Percentiles rank a stretch among this genome's conserved stretches.
Conservation (phyloP, 2,329 filamentous ascomycete species). For the Magnaporthiopsis poae region DNA sequence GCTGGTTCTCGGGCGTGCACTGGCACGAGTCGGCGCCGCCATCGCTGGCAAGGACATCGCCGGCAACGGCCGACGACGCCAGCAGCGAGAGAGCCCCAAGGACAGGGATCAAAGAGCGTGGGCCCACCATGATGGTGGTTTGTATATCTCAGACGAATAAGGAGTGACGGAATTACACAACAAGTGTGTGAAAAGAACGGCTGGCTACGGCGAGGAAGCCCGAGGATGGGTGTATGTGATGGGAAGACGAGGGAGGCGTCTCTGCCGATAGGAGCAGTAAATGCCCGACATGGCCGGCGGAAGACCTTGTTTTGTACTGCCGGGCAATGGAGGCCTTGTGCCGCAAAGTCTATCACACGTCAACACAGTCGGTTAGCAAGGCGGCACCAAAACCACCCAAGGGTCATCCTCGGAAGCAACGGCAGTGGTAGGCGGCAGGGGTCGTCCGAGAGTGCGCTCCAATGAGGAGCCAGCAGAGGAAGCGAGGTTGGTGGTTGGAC, state of each 20-base stretch:
- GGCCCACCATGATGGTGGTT: constrained; percentile 2
- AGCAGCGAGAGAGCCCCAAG: constrained; percentile 4
- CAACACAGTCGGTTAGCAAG: constrained; percentile 14
- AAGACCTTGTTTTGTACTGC: not conserved
- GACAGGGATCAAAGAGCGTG: not conserved
- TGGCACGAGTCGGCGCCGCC: not conserved
- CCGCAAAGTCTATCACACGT: constrained; percentile 55
- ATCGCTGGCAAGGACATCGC: not conserved
- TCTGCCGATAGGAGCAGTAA: not conserved
- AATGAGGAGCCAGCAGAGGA: not conserved
- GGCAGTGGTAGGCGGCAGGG: not conserved
- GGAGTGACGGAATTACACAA: not conserved
- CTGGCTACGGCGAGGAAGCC: not conserved
- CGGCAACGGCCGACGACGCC: not conserved
- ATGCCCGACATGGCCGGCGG: not conserved
- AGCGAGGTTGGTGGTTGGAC: not conserved
- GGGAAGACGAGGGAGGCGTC: not conserved
- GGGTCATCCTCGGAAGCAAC: too few relatives aligned
- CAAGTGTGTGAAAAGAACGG: not conserved
- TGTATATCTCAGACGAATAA: not conserved
- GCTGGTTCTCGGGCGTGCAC: constrained; percentile 3
- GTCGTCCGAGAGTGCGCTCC: not conserved
- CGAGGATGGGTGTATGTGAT: not conserved
- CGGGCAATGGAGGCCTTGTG: constrained; percentile 40
- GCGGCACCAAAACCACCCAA: not conserved